Evolutionary conservation across 1,139 yeast genomes (phyloP), one percentile per base, ranked within the genome.

Genomic region (Entelexis paramagnoliae): DNA sequence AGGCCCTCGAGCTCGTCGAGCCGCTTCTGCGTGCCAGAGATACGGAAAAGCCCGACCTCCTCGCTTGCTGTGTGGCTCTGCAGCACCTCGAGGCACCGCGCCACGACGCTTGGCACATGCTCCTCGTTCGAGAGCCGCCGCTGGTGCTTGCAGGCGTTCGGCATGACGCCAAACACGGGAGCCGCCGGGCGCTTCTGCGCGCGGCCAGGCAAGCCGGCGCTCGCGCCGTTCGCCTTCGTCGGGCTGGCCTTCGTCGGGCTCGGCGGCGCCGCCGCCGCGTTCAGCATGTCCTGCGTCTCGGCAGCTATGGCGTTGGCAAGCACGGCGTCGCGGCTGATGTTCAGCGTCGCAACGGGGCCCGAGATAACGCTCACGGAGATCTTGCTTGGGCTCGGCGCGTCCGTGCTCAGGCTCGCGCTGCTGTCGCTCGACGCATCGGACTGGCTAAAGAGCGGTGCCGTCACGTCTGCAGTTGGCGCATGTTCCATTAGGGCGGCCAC

Each of bases 41-140:
- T 71, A 57, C 98, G 73, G 69, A 91, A 91, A 2, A 91, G 78
- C 3, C 98, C 98, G 64, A 89, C 96, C 65, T 87, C 95, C 57
- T 77, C 78, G 19, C 83, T 72, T 0, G 95, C 96, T 11, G 84
- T 80, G 22, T 81, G 76, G 46, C 72, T 75, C 51, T 77, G 74
- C 48, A 91, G 71, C 60, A 76, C 83, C 55, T 80, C 86, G 43
- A 91, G 66, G 62, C 96, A 87, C 55, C 95, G 72, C 62, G 70
- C 83, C 22, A 87, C 77, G 11, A 91, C 79, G 44, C 91, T 79
- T 1, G 98, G 97, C 11, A 91, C 78, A 16, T 60, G 61, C 22
- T 63, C 61, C 8, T 63, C 67, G 33, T 63, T 60, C 19, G 58
- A 50, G 6, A 55, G 53, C 63, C 69, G 57, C 69, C n/a, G 2